Conservation (phyloP, 2,329 filamentous ascomycete species). For the Diaporthe destruens region DNA sequence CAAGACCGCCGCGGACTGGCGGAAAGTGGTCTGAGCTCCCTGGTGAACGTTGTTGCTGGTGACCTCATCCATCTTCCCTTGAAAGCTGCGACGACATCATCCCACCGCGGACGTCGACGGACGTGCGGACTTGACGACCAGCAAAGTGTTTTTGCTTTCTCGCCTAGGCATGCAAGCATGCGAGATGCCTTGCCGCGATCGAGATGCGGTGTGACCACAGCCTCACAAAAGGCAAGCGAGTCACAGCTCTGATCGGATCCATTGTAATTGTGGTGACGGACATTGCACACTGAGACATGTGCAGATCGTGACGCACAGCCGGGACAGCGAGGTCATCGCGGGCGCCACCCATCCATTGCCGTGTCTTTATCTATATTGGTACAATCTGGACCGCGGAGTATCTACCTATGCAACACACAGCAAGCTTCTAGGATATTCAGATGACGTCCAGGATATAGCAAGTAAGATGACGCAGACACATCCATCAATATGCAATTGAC, state of each 20-base stretch:
- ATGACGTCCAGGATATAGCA: neutral
- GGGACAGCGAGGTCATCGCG: neutral
- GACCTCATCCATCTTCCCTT: neutral
- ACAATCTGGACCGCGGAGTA: neutral
- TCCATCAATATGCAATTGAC: neutral
- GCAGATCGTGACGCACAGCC: neutral
- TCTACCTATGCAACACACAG: neutral
- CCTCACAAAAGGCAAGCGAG: conserved; percentile 9
- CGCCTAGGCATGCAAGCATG: conserved; percentile 1
- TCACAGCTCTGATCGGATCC: neutral
- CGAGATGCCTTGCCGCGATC: neutral
- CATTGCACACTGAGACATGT: conserved; percentile 4
- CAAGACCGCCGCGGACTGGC: neutral
- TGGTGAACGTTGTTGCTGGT: neutral
- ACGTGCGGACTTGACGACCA: neutral
- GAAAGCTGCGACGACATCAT: neutral
- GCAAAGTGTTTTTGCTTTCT: neutral
- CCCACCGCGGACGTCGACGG: neutral
- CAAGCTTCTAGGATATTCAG: neutral
- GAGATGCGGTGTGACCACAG: conserved; percentile 14
- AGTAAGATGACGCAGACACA: neutral
- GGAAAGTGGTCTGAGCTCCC: neutral
- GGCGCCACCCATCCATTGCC: neutral
- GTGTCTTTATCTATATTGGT: neutral
- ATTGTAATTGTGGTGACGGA: conserved; percentile 3